Evolutionary conservation across 352 stramenopile genomes (phyloP).

Genomic region (Pythium dissimile): DNA sequence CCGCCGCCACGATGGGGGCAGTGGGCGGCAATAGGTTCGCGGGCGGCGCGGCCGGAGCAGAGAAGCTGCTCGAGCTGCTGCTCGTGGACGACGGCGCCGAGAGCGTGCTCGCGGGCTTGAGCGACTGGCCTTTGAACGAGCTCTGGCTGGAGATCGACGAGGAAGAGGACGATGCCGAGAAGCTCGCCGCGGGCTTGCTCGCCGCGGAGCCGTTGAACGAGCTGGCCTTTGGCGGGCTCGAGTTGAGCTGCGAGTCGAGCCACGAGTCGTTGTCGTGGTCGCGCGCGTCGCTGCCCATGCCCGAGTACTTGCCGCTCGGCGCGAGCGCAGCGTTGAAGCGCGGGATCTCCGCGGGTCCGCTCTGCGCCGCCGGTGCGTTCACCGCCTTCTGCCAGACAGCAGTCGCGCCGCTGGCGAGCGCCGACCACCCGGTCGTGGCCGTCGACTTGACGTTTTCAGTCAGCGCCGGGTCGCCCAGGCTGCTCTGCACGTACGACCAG

Average conservation of each 20-base stretch:
- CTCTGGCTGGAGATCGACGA: constrained; percentile 1
- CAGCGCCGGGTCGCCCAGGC: constrained; percentile 65
- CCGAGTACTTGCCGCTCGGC: constrained; percentile 60
- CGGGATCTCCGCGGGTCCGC: constrained; percentile 36
- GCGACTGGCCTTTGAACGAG: constrained; percentile 3
- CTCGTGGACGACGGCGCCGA: constrained; percentile 25
- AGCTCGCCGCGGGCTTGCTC: constrained; percentile 25
- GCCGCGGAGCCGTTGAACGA: constrained; percentile 29
- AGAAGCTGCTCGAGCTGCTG: constrained; percentile 17
- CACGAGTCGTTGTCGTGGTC: constrained; percentile 69
- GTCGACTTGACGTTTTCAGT: constrained; percentile 80
- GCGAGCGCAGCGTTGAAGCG: constrained; percentile 54
- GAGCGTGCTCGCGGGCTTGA: constrained; percentile 13
- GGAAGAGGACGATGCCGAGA: constrained; percentile 36
- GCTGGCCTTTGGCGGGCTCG: constrained; percentile 23
- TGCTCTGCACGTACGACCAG: constrained; percentile 76
- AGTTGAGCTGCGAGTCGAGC: constrained; percentile 51
- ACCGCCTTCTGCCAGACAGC: constrained; percentile 51
- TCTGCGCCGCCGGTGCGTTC: constrained; percentile 4
- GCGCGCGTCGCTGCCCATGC: constrained; percentile 43
- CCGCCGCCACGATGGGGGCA: constrained; percentile 9
- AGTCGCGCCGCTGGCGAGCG: constrained; percentile 59
- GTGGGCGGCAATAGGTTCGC: constrained; percentile 11
- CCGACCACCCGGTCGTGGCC: constrained; percentile 69
- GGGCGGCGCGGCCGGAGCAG: constrained; percentile 18